These are phyloP conservation scores for Gracilaria caudata DNA, from an alignment of 23 red algal genomes.

Conservation along the genomic window DNA sequence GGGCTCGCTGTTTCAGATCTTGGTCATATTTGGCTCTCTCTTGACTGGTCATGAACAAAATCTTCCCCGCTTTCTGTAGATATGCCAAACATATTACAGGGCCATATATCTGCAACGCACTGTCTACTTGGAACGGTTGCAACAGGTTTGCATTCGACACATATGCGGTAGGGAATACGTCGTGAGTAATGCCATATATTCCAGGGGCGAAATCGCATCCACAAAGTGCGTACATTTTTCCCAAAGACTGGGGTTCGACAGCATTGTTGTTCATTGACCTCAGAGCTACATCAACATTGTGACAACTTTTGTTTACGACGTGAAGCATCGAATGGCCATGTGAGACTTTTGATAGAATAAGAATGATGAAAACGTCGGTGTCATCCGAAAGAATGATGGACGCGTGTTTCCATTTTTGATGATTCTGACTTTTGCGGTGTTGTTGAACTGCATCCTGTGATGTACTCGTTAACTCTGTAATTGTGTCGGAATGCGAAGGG, in stretches of 20 bases:
- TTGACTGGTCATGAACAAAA: neutral
- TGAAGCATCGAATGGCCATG: neutral
- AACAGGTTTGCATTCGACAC: neutral
- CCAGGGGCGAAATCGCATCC: neutral
- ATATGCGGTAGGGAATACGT: neutral
- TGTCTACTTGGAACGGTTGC: too few species aligned
- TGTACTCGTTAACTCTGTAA: neutral
- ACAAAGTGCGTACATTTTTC: neutral
- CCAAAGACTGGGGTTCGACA: neutral
- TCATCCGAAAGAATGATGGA: neutral
- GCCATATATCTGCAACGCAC: neutral
- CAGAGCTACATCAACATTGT: neutral
- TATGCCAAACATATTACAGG: neutral
- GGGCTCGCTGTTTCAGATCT: neutral
- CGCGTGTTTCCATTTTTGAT: neutral
- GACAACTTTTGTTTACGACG: neutral
- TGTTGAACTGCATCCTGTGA: too few species aligned
- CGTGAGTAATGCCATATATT: neutral
- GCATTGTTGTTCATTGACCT: neutral
- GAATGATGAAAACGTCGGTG: conserved; percentile 20
- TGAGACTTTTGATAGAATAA: neutral
- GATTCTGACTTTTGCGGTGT: too few species aligned
- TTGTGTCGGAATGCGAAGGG: neutral
- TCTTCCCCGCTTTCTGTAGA: neutral
- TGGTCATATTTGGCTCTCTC: neutral